Evolutionary conservation across 768 basidiomycete genomes (phyloP).

Genomic region (Hericium erinaceus): DNA sequence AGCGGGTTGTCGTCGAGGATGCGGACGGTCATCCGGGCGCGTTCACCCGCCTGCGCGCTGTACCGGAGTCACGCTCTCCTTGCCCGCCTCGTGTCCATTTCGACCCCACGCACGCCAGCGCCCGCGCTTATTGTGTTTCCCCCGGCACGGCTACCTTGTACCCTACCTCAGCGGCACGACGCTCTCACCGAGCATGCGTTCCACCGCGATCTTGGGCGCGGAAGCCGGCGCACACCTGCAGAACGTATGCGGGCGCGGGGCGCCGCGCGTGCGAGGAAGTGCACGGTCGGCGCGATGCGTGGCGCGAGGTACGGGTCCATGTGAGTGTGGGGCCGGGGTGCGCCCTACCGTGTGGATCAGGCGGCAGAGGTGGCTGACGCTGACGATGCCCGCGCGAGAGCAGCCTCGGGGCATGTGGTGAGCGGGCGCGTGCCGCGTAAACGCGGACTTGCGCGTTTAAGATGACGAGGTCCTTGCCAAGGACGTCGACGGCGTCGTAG

Average conservation of each 20-base stretch:
- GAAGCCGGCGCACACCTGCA: constrained; percentile 83
- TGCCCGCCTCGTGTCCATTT: too few species aligned
- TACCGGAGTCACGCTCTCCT: too few species aligned
- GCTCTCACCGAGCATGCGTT: constrained; percentile 58
- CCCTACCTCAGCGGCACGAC: constrained; percentile 74
- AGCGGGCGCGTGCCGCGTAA: background rate
- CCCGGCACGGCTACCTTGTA: too few species aligned
- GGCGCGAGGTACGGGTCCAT: constrained; percentile 28
- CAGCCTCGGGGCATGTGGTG: constrained; percentile 28
- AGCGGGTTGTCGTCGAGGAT: constrained; percentile 7
- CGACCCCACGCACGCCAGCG: too few species aligned
- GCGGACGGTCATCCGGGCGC: constrained; percentile 7
- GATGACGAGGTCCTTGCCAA: constrained; percentile 70
- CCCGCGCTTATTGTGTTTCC: too few species aligned
- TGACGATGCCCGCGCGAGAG: constrained; percentile 79
- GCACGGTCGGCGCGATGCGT: constrained; percentile 60
- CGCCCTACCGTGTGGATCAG: constrained; percentile 65
- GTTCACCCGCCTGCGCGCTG: too few species aligned
- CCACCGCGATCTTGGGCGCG: constrained; percentile 61
- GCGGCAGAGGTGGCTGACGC: constrained; percentile 62
- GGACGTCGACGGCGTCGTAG: constrained; percentile 67
- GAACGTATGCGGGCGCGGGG: constrained; percentile 58
- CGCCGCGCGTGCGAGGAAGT: constrained; percentile 51
- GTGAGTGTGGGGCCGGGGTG: background rate
- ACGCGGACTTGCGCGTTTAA: constrained; percentile 66